Evolutionary conservation across 1,284 basidiomycete species (phyloP), one percentile per base, ranked within the genome.

Genomic region (Cutaneotrichosporon cutaneum): DNA sequence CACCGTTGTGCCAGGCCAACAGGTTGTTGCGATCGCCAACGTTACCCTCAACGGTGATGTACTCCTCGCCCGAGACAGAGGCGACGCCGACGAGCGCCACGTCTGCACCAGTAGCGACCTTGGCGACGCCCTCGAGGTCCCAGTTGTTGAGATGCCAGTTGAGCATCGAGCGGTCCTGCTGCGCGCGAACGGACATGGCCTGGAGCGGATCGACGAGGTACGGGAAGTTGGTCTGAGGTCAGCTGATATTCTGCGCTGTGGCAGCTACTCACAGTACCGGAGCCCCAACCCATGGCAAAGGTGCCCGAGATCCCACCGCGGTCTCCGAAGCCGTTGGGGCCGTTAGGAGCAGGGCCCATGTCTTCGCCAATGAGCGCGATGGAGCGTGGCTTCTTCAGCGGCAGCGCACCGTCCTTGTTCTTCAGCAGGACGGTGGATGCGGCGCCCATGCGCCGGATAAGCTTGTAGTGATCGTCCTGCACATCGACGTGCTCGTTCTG

Each of bases 211-310:
- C 78, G 59, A 84, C 76, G 36, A 83, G 78, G 73, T 82, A 83
- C 0, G 82, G 78, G 73, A 80, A 83, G 30, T 83, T 72, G 50
- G 73, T 32, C 48, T 51, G 24, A 6, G 18, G 48, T 51, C n/a
- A 51, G 27, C 27, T n/a, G 3, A 8, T n/a, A n/a, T n/a, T n/a
- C 13, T 11, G 24, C 26, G 3, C 9, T n/a, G 9, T 10, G 24
- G 7, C 4, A 51, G 14, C 14, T 22, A 30, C 48, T 32, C 27
- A 32, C 76, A 8, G 82, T 76, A 58, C 89, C 89, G 54, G 85
- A 86, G 21, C 88, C 91, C 90, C 91, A 92, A 32, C 90, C 90
- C 84, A 90, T 87, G 6, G 88, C 90, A 2, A 92, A 82, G n/a
- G 87, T 84, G 35, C 80, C 81, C 21, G 78, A 72, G n/a, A 75